Conservation (phyloP, 768 basidiomycete species). For the Suillus americanus region DNA sequence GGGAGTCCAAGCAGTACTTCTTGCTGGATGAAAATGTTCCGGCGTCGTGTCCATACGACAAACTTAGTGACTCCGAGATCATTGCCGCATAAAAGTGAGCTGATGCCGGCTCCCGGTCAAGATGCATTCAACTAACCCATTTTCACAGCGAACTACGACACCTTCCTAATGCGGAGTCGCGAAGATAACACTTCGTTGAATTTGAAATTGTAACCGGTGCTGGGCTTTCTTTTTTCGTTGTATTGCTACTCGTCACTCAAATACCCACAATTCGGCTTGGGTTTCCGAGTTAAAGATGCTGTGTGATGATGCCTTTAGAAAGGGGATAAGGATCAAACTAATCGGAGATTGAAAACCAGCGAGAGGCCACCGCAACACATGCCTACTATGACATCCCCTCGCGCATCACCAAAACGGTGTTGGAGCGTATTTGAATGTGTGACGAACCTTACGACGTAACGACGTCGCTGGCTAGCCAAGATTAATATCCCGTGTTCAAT, state of each 20-base stretch:
- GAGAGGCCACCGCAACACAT: too few relatives aligned
- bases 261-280: too few relatives aligned
- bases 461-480: too few relatives aligned
- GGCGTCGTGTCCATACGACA: conserved; percentile 16
- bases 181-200: neutral
- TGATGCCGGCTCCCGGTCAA: neutral
- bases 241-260: neutral
- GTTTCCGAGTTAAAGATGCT: neutral
- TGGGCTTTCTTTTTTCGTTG: neutral
- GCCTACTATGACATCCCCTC: too few relatives aligned
- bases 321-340: neutral
- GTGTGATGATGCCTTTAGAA: neutral
- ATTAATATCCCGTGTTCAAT: too few relatives aligned
- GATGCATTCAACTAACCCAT: neutral
- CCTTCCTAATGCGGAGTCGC: conserved; percentile 5
- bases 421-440: too few relatives aligned
- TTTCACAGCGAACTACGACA: conserved; percentile 1
- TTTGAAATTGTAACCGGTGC: neutral
- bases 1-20: conserved; percentile 23
- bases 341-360: too few relatives aligned
- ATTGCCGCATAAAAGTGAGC: conserved; percentile 7
- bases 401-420: too few relatives aligned
- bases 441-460: too few relatives aligned
- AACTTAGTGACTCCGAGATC: conserved; percentile 6
- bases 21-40: conserved; percentile 22